phyloP scores from a whole-genome alignment of 139 green algal genomes.

The Nannochloris sp. region DNA sequence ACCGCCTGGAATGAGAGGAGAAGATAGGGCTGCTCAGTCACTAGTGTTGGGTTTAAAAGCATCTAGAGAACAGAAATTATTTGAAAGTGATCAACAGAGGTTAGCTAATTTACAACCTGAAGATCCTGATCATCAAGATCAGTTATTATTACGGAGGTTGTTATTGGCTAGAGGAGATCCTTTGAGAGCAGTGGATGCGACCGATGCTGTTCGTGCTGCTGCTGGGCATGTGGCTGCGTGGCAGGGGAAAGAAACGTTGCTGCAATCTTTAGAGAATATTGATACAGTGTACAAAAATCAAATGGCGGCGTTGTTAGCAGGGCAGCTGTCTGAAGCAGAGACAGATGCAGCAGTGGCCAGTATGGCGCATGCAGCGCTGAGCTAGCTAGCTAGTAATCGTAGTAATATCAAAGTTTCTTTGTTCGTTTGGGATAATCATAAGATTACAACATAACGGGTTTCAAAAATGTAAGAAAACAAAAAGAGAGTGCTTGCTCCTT shows the following conservation, averaged over 20 bases:
- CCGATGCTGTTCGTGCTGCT: slow-evolving; percentile 9
- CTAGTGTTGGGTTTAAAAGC: slow-evolving; percentile 21
- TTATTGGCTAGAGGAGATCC: slow-evolving; percentile 14
- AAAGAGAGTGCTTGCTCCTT: no score
- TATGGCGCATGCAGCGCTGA: background rate
- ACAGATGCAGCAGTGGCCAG: background rate
- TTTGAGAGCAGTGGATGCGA: slow-evolving; percentile 11
- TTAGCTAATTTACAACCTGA: background rate
- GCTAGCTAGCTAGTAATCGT: no score
- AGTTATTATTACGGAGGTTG: slow-evolving; percentile 19
- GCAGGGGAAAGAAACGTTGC: background rate
- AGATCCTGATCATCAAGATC: slow-evolving; percentile 13
- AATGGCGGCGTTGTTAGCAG: background rate
- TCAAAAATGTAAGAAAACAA: no score
- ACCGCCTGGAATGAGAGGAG: background rate
- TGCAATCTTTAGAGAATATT: background rate
- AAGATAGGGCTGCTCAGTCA: slow-evolving; percentile 5
- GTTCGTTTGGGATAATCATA: no score
- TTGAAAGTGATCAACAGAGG: slow-evolving; percentile 18
- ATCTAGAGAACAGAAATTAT: slow-evolving; percentile 13
- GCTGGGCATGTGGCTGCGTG: slow-evolving; percentile 6
- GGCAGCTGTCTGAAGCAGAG: background rate
- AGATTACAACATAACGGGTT: no score
- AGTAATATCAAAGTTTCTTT: no score
- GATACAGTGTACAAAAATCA: background rate